Conservation (phyloP, 2,329 filamentous ascomycete genomes). For the Colletotrichum musae region DNA sequence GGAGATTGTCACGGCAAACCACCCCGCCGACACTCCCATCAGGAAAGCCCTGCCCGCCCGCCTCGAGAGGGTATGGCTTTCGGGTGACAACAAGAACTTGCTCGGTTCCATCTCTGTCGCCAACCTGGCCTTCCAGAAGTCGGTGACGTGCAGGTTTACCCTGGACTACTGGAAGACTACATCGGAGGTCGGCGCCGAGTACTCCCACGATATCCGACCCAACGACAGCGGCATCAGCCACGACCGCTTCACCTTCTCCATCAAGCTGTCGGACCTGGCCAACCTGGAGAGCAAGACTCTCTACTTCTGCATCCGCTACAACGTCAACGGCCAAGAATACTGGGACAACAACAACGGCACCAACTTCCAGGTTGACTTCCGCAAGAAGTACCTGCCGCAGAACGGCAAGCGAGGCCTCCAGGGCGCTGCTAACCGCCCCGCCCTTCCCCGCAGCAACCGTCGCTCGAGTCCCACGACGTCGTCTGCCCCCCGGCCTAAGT, state of each 20-base stretch:
- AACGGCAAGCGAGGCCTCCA: conserved; percentile 70
- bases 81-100: conserved; percentile 87
- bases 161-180: conserved; percentile 99
- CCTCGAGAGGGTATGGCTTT: conserved; percentile 89
- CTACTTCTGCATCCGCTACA: conserved; percentile 92
- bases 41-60: conserved; percentile 79
- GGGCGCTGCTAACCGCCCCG: conserved; percentile 64
- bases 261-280: conserved; percentile 91
- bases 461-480: conserved; percentile 54
- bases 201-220: conserved; percentile 72
- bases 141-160: conserved; percentile 92
- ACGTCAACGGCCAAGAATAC: conserved; percentile 84
- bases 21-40: conserved; percentile 68
- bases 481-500: conserved; percentile 64
- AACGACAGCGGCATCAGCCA: conserved; percentile 67
- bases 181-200: conserved; percentile 94
- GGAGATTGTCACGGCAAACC: conserved; percentile 87
- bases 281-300: conserved; percentile 94
- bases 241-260: conserved; percentile 94
- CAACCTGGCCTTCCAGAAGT: conserved; percentile 92
- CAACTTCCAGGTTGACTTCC: conserved; percentile 97
- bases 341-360: conserved; percentile 93
- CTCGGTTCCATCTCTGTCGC: conserved; percentile 87
- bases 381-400: conserved; percentile 79
- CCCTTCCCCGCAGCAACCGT: conserved; percentile 78